These are phyloP conservation scores for Yamadazyma friedrichii DNA, from an alignment of 1,139 yeast species.

Conservation along the genomic window DNA sequence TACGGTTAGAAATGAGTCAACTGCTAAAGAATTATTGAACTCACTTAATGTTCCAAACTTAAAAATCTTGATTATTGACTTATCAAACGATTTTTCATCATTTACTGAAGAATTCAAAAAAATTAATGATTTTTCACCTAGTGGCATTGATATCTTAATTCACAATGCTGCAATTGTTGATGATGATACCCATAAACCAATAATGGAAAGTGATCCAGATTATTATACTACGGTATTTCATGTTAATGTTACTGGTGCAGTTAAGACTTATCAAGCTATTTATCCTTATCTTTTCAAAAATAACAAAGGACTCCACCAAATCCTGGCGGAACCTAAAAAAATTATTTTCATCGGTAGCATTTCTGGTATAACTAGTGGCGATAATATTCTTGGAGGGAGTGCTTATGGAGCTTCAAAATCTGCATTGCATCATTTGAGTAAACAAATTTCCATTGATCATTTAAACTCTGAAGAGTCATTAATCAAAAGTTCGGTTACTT, in stretches of 20 bases:
- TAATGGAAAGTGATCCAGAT: conserved; percentile 9
- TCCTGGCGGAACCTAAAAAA: conserved; percentile 5
- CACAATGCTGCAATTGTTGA: conserved; percentile 5
- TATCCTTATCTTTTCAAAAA: conserved; percentile 9
- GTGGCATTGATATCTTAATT: conserved; percentile 7
- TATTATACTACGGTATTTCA: conserved; percentile 6
- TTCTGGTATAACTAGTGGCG: conserved; percentile 6
- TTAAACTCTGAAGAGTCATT: conserved; percentile 1
- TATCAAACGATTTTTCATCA: neutral
- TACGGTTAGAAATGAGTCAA: conserved; percentile 5
- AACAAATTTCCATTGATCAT: conserved; percentile 10
- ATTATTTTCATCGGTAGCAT: conserved; percentile 9
- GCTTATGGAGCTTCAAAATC: conserved; percentile 15
- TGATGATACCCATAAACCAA: conserved; percentile 2
- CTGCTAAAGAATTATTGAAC: neutral
- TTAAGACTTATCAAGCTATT: conserved; percentile 4
- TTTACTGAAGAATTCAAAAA: conserved; percentile 1
- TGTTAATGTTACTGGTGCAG: conserved; percentile 10
- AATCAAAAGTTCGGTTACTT: conserved; percentile 7
- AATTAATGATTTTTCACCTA: conserved; percentile 8
- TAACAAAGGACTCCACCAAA: neutral
- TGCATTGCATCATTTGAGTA: conserved; percentile 11
- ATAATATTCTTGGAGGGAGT: conserved; percentile 6
- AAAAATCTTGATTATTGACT: conserved; percentile 3
- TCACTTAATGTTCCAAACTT: conserved; percentile 5